Base-by-base conservation (phyloP, 75 land plant genomes). In the Pinus taeda region DNA sequence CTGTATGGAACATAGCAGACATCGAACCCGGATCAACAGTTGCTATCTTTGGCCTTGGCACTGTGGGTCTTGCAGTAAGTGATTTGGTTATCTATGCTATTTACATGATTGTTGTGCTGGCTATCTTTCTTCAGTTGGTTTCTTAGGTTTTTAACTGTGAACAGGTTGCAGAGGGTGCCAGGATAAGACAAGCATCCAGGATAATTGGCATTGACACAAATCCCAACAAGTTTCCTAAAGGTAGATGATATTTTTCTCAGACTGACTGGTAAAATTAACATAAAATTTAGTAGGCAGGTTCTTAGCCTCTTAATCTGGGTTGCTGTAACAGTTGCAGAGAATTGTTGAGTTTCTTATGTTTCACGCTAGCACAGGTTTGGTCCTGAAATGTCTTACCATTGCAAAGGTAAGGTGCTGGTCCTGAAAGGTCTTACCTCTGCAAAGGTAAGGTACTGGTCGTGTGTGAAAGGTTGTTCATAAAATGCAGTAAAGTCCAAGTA, bases 21-120 rank as follows among this genome's bases (percentile, higher is more conserved):
- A 87, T 92, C 59, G 76, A 83, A 60, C 36, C 81, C 12, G 94
- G 90, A 11, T 92, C 92, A 55, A 88, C 65, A 58, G 89, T 94
- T 65, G 97, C 92, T 6, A 71, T 94, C 26, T 94, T 94, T 84
- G 97, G 97, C 2, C 85, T 94, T 39, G 97, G 97, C 29, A 84
- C 95, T 1, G 92, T 94, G 21, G 95, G 97, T 2, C 87, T 92
- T 42, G 97, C 95, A 60, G 95, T 93, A 78, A 75, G 84, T 76
- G 14, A 33, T 55, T n/a, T 67, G n/a, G 26, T 63, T 33, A 12
- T 4, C 20, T 13, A 3, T 61, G 9, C 24, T 60, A 9, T 61
- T 24, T 13, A 61, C 24, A 18, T 4, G 11, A 8, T 61, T 13
- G 55, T 56, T 29, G 21, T 45, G 5, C 39, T 14, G 39, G 11